These are phyloP conservation scores for Phytophthora syringae DNA, from an alignment of 352 stramenopile species.

Conservation along the genomic window DNA sequence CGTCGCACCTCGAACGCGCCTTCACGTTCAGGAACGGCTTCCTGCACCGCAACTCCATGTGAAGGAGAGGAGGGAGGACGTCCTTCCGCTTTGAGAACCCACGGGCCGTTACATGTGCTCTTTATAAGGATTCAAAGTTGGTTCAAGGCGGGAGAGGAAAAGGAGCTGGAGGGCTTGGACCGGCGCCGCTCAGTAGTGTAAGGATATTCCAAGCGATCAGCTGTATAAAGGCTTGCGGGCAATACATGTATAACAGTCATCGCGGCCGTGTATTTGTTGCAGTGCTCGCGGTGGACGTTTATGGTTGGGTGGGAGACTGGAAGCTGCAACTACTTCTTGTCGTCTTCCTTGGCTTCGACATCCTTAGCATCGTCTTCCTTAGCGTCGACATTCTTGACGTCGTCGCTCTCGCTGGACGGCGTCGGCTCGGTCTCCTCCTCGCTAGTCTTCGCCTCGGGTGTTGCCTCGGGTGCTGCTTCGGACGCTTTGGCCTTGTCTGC, in stretches of 20 bases:
- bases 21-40: constrained; percentile 75
- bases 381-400: too few relatives aligned
- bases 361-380: background rate
- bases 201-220: constrained; percentile 25
- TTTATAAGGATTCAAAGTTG: constrained; percentile 34
- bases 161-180: background rate
- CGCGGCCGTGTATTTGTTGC: constrained; percentile 30
- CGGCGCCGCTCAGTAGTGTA: constrained; percentile 25
- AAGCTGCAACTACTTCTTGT: constrained; percentile 36
- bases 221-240: constrained; percentile 35
- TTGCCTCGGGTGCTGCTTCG: constrained; percentile 33
- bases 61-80: constrained; percentile 16
- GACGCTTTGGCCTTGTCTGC: constrained; percentile 58
- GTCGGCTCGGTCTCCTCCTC: constrained; percentile 19
- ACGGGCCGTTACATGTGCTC: constrained; percentile 29
- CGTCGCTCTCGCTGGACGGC: constrained; percentile 10
- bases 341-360: constrained; percentile 14
- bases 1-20: constrained; percentile 69
- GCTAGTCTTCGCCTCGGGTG: constrained; percentile 13
- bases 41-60: constrained; percentile 43
- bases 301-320: constrained; percentile 20
- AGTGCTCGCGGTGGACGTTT: constrained; percentile 15
- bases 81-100: constrained; percentile 1
- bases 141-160: constrained; percentile 30
- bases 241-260: constrained; percentile 41